Percentiles rank a stretch among this genome's conserved stretches.
Evolutionary conservation across 1,284 basidiomycete species (phyloP).

Genomic region (Papiliotrema laurentii): DNA sequence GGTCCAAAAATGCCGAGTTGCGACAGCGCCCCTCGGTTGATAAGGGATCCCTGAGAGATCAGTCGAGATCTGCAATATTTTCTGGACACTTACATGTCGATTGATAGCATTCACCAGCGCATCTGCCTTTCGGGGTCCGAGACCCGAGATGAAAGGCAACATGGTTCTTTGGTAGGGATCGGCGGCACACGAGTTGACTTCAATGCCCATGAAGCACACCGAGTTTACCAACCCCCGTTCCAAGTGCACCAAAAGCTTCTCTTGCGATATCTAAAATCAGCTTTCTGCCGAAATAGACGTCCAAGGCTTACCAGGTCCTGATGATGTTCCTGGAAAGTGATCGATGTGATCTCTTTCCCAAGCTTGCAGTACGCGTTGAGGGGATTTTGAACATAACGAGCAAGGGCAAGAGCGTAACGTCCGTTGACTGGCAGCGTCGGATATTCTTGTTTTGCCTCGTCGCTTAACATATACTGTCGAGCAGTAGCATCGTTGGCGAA

Average conservation of each 20-base stretch:
- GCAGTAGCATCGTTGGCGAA: slow-evolving; percentile 90
- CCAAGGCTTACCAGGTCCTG: slow-evolving; percentile 69
- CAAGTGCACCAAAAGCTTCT: slow-evolving; percentile 74
- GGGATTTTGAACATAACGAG: slow-evolving; percentile 89
- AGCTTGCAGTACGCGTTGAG: slow-evolving; percentile 89
- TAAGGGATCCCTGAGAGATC: slow-evolving; percentile 65
- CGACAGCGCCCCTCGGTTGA: slow-evolving; percentile 82
- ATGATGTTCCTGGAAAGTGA: slow-evolving; percentile 75
- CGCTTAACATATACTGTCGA: slow-evolving; percentile 86
- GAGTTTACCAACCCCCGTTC: slow-evolving; percentile 86
- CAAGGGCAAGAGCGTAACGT: slow-evolving; percentile 93
- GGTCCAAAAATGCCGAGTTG: slow-evolving; percentile 67
- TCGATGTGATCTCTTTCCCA: slow-evolving; percentile 71
- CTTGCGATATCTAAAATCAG: slow-evolving; percentile 64
- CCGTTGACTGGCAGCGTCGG: slow-evolving; percentile 70
- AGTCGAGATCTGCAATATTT: slow-evolving; percentile 5
- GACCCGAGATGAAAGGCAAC: slow-evolving; percentile 84
- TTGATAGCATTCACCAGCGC: slow-evolving; percentile 77
- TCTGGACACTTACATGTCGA: slow-evolving; percentile 34
- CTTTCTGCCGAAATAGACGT: not conserved
- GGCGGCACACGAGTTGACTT: slow-evolving; percentile 86
- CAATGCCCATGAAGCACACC: slow-evolving; percentile 88
- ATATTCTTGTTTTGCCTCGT: slow-evolving; percentile 81
- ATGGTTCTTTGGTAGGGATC: slow-evolving; percentile 84
- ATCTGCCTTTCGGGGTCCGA: slow-evolving; percentile 93